These are phyloP conservation scores for Collariella sp. DNA, from an alignment of 495 filamentous ascomycete species.

Conservation along the genomic window DNA sequence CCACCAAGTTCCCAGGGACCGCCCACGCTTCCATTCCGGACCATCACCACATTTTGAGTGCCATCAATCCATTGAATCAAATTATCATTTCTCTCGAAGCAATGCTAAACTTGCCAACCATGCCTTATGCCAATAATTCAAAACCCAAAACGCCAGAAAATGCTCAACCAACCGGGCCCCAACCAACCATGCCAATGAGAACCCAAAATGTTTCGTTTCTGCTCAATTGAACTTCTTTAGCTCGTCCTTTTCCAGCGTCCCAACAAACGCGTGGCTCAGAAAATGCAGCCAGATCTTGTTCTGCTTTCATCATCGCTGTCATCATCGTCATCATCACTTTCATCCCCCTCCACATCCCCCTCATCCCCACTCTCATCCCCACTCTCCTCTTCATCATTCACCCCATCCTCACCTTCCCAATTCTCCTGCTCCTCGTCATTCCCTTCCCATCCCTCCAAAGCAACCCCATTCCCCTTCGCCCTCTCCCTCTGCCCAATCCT, in stretches of 20 bases:
- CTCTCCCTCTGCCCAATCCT: constrained; percentile 54
- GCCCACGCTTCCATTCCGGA: too few relatives aligned
- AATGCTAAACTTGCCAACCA: background rate
- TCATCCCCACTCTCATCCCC: constrained; percentile 3
- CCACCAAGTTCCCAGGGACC: too few relatives aligned
- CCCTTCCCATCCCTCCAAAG: constrained; percentile 8
- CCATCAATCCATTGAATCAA: too few relatives aligned
- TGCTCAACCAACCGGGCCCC: background rate
- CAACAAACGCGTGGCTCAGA: constrained; percentile 69
- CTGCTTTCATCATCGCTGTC: constrained; percentile 9
- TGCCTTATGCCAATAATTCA: background rate
- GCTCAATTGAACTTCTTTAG: constrained; percentile 33
- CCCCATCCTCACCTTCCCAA: background rate
- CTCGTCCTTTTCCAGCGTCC: constrained; percentile 55
- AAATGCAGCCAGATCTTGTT: constrained; percentile 68
- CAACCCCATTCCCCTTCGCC: background rate
- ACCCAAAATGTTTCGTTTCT: background rate
- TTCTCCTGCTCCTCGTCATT: constrained; percentile 1
- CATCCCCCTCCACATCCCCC: constrained; percentile 14
- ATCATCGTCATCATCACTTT: constrained; percentile 17
- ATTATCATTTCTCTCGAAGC: background rate
- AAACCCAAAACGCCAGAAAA: background rate
- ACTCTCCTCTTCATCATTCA: constrained; percentile 2
- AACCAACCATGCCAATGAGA: background rate
- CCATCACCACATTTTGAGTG: too few relatives aligned